These are phyloP conservation scores for Candida ulmi DNA, from an alignment of 805 yeast genomes.

Conservation along the genomic window DNA sequence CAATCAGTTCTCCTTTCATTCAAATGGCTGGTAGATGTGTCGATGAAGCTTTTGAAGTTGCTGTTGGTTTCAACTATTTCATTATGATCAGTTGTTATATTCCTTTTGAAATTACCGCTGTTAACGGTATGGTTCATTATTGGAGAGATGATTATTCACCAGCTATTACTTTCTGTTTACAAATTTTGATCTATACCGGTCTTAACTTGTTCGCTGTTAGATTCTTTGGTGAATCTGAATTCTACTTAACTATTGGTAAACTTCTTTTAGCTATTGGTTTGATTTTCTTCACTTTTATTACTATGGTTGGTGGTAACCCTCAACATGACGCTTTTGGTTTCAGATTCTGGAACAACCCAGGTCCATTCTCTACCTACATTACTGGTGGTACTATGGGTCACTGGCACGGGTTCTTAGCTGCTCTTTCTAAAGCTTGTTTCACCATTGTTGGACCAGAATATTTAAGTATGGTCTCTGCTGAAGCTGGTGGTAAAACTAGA, in stretches of 20 bases:
- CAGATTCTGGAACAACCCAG: conserved; percentile 45
- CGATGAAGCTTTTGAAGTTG: conserved; percentile 63
- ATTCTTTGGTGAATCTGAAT: conserved; percentile 78
- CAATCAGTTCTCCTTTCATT: conserved; percentile 58
- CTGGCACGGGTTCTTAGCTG: conserved; percentile 67
- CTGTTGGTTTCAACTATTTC: conserved; percentile 60
- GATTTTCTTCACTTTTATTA: conserved; percentile 64
- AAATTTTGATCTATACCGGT: conserved; percentile 54
- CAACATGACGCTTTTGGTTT: conserved; percentile 56
- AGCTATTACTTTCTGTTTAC: conserved; percentile 61
- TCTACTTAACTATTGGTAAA: conserved; percentile 68
- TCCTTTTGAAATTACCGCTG: conserved; percentile 64
- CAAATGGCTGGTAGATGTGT: conserved; percentile 59
- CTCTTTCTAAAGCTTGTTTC: conserved; percentile 65
- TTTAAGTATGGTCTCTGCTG: conserved; percentile 78
- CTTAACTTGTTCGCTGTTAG: conserved; percentile 69
- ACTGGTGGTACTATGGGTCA: conserved; percentile 55
- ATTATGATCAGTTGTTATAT: conserved; percentile 51
- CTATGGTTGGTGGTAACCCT: conserved; percentile 88
- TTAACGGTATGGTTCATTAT: conserved; percentile 54
- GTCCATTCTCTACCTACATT: conserved; percentile 50
- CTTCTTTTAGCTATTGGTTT: conserved; percentile 67
- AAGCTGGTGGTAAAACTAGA: conserved; percentile 65
- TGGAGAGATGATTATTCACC: conserved; percentile 77
- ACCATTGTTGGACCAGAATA: conserved; percentile 85